Evolutionary conservation across 2,329 filamentous ascomycete species (phyloP).

Genomic region (Aspergillus sp.): DNA sequence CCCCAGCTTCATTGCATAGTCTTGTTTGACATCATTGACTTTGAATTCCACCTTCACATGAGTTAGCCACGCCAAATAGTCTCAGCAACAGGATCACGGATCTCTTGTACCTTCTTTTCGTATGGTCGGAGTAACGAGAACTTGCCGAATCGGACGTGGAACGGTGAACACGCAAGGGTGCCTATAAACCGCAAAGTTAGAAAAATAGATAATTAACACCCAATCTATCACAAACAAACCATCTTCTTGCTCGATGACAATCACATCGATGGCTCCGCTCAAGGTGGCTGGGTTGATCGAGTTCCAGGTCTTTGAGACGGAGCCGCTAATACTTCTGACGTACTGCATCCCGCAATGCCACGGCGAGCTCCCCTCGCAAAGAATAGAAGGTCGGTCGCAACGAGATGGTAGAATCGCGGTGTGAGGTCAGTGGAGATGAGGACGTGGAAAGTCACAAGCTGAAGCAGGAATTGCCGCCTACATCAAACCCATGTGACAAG

Average conservation of each 20-base stretch:
- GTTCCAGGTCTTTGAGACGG: constrained; percentile 98
- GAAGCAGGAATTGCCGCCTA: constrained; percentile 30
- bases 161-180: constrained; percentile 84
- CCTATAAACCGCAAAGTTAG: constrained; percentile 36
- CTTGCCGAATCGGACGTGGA: constrained; percentile 98
- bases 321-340: constrained; percentile 91
- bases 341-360: constrained; percentile 74
- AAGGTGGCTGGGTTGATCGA: constrained; percentile 97
- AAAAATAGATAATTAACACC: background rate
- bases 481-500: constrained; percentile 38
- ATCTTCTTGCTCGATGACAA: constrained; percentile 95
- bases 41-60: constrained; percentile 77
- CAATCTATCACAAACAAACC: constrained; percentile 50
- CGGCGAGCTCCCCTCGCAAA: constrained; percentile 18
- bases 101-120: constrained; percentile 73
- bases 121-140: constrained; percentile 92
- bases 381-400: constrained; percentile 9
- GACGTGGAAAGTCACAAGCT: constrained; percentile 23
- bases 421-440: constrained; percentile 15
- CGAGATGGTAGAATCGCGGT: background rate
- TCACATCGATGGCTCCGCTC: constrained; percentile 97
- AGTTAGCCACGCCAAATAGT: constrained; percentile 15
- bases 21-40: constrained; percentile 87
- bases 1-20: constrained; percentile 97
- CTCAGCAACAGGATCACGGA: background rate